These are phyloP conservation scores for Starmerella etchellsii DNA, from an alignment of 805 yeast genomes.

Conservation along the genomic window DNA sequence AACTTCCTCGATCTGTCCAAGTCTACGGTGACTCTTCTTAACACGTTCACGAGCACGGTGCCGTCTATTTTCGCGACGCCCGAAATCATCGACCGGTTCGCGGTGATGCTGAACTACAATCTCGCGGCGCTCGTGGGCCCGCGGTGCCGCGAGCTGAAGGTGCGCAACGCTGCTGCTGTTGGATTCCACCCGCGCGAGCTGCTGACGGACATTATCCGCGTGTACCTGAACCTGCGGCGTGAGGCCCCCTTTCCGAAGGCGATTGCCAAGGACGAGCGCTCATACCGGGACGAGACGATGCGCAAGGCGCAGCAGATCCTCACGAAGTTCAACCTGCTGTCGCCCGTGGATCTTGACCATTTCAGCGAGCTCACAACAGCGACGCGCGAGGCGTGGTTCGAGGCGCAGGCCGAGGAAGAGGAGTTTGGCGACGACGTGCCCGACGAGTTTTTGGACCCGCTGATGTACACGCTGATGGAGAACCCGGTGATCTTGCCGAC, in stretches of 20 bases:
- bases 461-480: constrained; percentile 90
- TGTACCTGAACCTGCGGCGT: constrained; percentile 57
- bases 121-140: constrained; percentile 91
- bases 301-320: constrained; percentile 58
- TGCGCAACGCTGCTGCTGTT: constrained; percentile 67
- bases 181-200: constrained; percentile 68
- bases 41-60: constrained; percentile 70
- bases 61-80: constrained; percentile 76
- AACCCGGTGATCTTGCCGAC: constrained; percentile 93
- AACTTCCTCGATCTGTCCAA: constrained; percentile 73
- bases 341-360: constrained; percentile 39
- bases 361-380: constrained; percentile 57
- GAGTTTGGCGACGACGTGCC: constrained; percentile 85
- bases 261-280: constrained; percentile 83
- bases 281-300: constrained; percentile 58
- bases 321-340: constrained; percentile 40
- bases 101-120: constrained; percentile 92
- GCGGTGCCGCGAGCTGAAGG: constrained; percentile 77
- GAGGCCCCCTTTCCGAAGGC: constrained; percentile 61
- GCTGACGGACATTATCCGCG: constrained; percentile 54
- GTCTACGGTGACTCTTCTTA: constrained; percentile 67
- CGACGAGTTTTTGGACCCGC: constrained; percentile 91
- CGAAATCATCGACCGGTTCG: constrained; percentile 85
- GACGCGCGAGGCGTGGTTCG: constrained; percentile 21
- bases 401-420: constrained; percentile 65